A percentile compares a stretch with the other conserved stretches of the same genome.
Evolutionary conservation across 2,329 filamentous ascomycete species (phyloP).

Genomic region (Trichoderma asperellum): DNA sequence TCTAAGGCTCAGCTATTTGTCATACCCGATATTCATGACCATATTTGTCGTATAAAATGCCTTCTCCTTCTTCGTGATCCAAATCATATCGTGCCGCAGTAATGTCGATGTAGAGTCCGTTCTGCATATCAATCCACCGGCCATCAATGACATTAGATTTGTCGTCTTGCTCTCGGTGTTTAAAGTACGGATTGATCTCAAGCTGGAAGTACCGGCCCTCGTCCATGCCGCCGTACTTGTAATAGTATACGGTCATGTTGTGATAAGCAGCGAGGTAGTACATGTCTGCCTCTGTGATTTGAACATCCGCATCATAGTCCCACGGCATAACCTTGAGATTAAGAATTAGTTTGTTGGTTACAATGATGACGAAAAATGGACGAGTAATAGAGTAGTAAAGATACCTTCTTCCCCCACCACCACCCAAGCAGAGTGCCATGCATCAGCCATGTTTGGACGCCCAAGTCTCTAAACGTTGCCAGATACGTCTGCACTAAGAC

Average conservation of each 20-base stretch:
- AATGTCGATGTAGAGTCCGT: slow-evolving; percentile 56
- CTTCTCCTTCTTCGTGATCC: slow-evolving; percentile 47
- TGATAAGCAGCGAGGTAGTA: slow-evolving; percentile 66
- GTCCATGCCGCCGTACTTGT: slow-evolving; percentile 45
- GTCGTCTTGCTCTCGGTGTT: slow-evolving; percentile 45
- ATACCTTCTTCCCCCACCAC: slow-evolving; percentile 74
- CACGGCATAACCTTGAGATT: slow-evolving; percentile 66
- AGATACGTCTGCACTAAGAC: slow-evolving; percentile 75
- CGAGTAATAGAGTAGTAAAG: neutral
- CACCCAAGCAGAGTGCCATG: slow-evolving; percentile 84
- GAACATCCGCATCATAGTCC: slow-evolving; percentile 78
- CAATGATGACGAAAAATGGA: neutral
- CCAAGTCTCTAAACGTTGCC: slow-evolving; percentile 65
- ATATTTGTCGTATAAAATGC: slow-evolving; percentile 56
- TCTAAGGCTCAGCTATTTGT: no score
- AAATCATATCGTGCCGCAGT: slow-evolving; percentile 55
- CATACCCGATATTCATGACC: slow-evolving; percentile 54
- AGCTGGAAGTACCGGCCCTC: slow-evolving; percentile 52
- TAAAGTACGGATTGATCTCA: slow-evolving; percentile 53
- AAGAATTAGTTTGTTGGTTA: neutral
- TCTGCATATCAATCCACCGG: slow-evolving; percentile 53
- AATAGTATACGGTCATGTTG: slow-evolving; percentile 61
- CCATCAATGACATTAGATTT: slow-evolving; percentile 52
- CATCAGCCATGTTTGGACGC: slow-evolving; percentile 79
- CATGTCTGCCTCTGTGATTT: slow-evolving; percentile 69